phyloP scores from a whole-genome alignment of 1,284 basidiomycete genomes.

The Ustilago bromivora region DNA sequence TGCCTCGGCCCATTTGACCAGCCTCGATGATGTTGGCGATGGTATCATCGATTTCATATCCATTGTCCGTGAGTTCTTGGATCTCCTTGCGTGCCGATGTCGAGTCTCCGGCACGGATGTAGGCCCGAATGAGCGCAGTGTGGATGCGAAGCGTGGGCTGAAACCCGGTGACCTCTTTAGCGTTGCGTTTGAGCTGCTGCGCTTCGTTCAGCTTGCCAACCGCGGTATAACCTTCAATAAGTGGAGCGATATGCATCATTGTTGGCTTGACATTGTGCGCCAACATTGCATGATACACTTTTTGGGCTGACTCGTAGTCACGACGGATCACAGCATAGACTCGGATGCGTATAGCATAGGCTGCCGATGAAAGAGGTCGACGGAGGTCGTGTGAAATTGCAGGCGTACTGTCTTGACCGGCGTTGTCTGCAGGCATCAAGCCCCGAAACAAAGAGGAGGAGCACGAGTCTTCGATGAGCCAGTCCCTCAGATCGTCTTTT shows the following conservation, averaged over 20 bases:
- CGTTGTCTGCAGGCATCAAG: neutral
- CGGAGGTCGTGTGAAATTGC: constrained; percentile 21
- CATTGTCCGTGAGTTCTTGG: constrained; percentile 26
- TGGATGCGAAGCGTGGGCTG: constrained; percentile 49
- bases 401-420: neutral
- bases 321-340: constrained; percentile 50
- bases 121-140: constrained; percentile 47
- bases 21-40: constrained; percentile 50
- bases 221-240: constrained; percentile 44
- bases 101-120: constrained; percentile 25
- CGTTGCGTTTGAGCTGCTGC: constrained; percentile 39
- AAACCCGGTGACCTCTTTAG: constrained; percentile 17
- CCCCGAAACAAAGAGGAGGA: constrained; percentile 19
- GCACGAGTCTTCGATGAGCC: constrained; percentile 37
- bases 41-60: constrained; percentile 34
- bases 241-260: constrained; percentile 52
- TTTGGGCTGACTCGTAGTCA: constrained; percentile 43
- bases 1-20: constrained; percentile 15
- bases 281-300: constrained; percentile 51
- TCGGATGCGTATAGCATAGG: constrained; percentile 49
- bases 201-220: constrained; percentile 41
- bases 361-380: constrained; percentile 26
- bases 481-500: constrained; percentile 35
- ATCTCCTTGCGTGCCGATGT: constrained; percentile 30
- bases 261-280: constrained; percentile 33